Evolutionary conservation across 2,329 filamentous ascomycete species (phyloP).

Genomic region (Daldinia sp.): DNA sequence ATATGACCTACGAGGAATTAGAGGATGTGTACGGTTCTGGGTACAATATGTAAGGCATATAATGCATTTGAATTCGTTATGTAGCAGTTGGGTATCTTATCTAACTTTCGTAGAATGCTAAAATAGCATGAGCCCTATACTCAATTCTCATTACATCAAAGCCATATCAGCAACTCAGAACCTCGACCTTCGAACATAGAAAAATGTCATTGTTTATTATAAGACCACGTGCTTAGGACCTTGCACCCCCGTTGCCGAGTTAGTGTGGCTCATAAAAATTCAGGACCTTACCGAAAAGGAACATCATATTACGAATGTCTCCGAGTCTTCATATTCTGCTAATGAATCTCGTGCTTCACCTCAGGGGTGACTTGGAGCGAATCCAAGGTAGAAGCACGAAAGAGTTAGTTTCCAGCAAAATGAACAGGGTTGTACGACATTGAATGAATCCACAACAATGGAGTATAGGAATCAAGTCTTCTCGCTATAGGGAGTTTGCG

Average conservation of each 20-base stretch:
- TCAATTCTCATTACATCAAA: not conserved
- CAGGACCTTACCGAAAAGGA: slow-evolving; percentile 13
- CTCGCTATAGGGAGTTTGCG: not conserved
- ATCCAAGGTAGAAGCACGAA: not conserved
- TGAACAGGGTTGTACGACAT: not conserved
- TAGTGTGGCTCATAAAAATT: slow-evolving; percentile 9
- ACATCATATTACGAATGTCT: not conserved
- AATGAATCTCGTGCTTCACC: not conserved
- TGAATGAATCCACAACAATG: not conserved
- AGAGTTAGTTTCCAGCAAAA: not conserved
- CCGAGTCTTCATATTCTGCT: not conserved
- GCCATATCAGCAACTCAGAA: not conserved
- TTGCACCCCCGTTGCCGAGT: slow-evolving; percentile 3
- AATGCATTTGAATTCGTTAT: slow-evolving; percentile 12
- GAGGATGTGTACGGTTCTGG: too few species aligned
- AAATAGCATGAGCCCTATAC: not conserved
- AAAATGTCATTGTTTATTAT: not conserved
- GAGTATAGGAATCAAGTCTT: not conserved
- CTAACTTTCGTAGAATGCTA: slow-evolving; percentile 16
- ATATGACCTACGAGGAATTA: not conserved
- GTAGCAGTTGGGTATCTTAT: slow-evolving; percentile 44
- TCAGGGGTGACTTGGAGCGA: not conserved
- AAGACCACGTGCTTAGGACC: not conserved
- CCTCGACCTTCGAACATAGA: not conserved
- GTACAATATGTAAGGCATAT: not conserved